phyloP scores from a whole-genome alignment of 495 filamentous ascomycete genomes.

The Penicillium canescens region DNA sequence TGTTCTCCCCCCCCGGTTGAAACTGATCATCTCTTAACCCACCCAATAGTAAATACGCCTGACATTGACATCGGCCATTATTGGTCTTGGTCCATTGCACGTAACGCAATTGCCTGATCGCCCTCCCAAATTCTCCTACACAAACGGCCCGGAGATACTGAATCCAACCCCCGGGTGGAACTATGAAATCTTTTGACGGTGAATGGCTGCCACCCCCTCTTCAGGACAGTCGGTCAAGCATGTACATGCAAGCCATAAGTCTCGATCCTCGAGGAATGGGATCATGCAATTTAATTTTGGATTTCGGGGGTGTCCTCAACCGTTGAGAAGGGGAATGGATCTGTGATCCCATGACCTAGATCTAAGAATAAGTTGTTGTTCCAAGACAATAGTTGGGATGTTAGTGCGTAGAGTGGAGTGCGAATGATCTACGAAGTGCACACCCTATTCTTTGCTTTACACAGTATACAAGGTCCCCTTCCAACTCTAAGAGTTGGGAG shows the following conservation, averaged over 20 bases:
- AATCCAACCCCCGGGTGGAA: no score
- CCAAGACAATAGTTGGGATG: not conserved
- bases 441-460: constrained; percentile 3
- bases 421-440: not conserved
- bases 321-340: not conserved
- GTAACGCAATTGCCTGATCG: not conserved
- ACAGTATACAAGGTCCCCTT: not conserved
- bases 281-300: not conserved
- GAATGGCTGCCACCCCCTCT: constrained; percentile 5
- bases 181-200: not conserved
- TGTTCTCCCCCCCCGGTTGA: constrained; percentile 6
- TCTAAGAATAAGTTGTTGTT: not conserved
- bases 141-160: no score
- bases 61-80: constrained; percentile 1
- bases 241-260: not conserved
- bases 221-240: not conserved
- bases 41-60: constrained; percentile 8
- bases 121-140: no score
- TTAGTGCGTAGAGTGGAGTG: constrained; percentile 7
- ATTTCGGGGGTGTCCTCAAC: not conserved
- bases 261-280: not conserved
- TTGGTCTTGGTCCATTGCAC: not conserved
- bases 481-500: no score
- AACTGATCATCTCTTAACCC: constrained; percentile 4
- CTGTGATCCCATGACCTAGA: constrained; percentile 3